Evolutionary conservation across 2,329 filamentous ascomycete genomes (phyloP), one percentile per base, ranked within the genome.

Genomic region (Mollisiaceae sp.): DNA sequence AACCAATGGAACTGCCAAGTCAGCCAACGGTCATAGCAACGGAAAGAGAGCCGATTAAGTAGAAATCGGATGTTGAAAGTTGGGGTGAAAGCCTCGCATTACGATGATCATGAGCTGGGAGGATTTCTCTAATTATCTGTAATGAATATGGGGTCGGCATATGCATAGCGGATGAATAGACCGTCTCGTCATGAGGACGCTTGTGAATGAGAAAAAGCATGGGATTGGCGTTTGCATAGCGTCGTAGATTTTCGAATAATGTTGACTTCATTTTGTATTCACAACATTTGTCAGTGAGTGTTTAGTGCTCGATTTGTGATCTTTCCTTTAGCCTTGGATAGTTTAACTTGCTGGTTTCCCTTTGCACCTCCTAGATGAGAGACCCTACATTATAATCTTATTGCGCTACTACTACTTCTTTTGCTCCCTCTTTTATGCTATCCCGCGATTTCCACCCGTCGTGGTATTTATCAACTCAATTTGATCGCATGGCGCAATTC

Each of bases 1-100:
- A 9, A 54, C 70, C 9, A 75, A 70, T 61, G 70, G 72, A 20
- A 59, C 54, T 38, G 66, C 65, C 24, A 69, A 71, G 61, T 45
- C 52, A 14, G 54, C 66, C 14, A 75, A 71, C 62, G 71, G 70
- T 27, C 60, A 67, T 47, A 63, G 69, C 22, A 65, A 59, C 15
- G 72, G 63, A 24, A 76, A 76, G 61, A 32, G 50, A 54, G 50
- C 24, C 22, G 50, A 54, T 35, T 54, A 18, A 35, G 50, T 11
- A 8, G 20, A 24, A 2, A 24, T 11, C 18, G 45, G n/a, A 20
- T 2, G 45, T 22, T 24, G 9, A 24, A 20, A 50, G n/a, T 50
- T 24, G 45, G 45, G n/a, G 45, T 22, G 20, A 22, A 18, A 45
- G n/a, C 43, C 43, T 45, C 43, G 18, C n/a, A 20, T 45, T n/a